Conservation (phyloP, 768 basidiomycete genomes). For the Leccinellum albellum region DNA sequence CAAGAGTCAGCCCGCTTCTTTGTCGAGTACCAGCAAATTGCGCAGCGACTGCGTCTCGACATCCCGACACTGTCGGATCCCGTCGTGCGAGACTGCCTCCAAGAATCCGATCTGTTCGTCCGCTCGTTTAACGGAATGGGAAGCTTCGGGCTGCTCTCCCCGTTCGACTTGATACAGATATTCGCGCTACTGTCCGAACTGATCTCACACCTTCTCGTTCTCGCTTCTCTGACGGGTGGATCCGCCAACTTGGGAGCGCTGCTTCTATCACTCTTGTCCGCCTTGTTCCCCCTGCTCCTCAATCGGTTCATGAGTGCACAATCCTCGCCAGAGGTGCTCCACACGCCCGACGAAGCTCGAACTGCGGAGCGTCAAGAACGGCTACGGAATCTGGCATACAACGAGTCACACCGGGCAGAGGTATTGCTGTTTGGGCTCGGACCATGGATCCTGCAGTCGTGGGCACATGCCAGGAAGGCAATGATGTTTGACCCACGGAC, state of each 20-base stretch:
- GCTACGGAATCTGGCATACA: constrained; percentile 71
- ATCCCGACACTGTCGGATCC: constrained; percentile 77
- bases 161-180: constrained; percentile 74
- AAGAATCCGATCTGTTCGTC: constrained; percentile 82
- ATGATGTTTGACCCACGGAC: constrained; percentile 54
- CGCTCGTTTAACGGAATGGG: constrained; percentile 72
- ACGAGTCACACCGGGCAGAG: constrained; percentile 75
- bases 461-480: constrained; percentile 62
- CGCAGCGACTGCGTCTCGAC: constrained; percentile 72
- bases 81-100: constrained; percentile 68
- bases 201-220: constrained; percentile 64
- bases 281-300: constrained; percentile 55
- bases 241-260: constrained; percentile 54
- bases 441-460: constrained; percentile 79
- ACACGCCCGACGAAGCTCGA: constrained; percentile 54
- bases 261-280: constrained; percentile 57
- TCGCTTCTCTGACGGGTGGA: constrained; percentile 57
- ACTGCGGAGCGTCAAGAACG: constrained; percentile 70
- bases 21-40: constrained; percentile 76
- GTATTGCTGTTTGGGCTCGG: constrained; percentile 78
- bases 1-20: constrained; percentile 68
- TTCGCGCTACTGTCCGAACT: constrained; percentile 70
- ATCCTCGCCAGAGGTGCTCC: constrained; percentile 41
- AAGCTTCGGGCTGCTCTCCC: constrained; percentile 75
- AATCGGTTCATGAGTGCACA: constrained; percentile 45